phyloP scores from a whole-genome alignment of 2,329 filamentous ascomycete species.

The Juglanconis juglandina region DNA sequence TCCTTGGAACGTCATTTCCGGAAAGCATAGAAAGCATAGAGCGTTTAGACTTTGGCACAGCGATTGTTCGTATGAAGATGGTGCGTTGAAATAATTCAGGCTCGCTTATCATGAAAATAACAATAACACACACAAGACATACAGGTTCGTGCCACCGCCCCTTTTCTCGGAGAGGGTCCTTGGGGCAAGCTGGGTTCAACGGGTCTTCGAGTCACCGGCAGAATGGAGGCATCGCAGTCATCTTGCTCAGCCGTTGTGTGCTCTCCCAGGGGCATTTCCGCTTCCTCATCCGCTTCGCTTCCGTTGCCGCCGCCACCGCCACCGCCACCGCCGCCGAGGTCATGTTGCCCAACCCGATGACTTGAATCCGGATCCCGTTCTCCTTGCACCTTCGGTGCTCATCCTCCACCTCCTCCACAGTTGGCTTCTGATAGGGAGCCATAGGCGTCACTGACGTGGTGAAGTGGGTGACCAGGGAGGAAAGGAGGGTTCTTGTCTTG shows the following conservation, averaged over 20 bases:
- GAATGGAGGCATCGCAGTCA: neutral
- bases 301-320: neutral
- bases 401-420: slow-evolving; percentile 12
- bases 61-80: too few species aligned
- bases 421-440: slow-evolving; percentile 16
- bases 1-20: too few species aligned
- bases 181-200: too few species aligned
- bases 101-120: neutral
- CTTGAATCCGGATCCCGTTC: neutral
- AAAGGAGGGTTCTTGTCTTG: neutral
- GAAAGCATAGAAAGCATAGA: too few species aligned
- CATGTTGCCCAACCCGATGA: neutral
- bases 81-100: neutral
- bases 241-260: slow-evolving; percentile 10
- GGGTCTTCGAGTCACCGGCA: neutral
- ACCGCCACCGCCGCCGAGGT: neutral
- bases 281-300: slow-evolving; percentile 11
- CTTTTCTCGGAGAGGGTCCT: neutral
- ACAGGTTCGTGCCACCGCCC: too few species aligned
- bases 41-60: too few species aligned
- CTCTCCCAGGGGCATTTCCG: slow-evolving; percentile 11
- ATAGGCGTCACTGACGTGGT: neutral
- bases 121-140: neutral
- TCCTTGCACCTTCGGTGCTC: slow-evolving; percentile 2
- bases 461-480: neutral